phyloP scores from a whole-genome alignment of 2,329 filamentous ascomycete species.

The Alternaria alternata region DNA sequence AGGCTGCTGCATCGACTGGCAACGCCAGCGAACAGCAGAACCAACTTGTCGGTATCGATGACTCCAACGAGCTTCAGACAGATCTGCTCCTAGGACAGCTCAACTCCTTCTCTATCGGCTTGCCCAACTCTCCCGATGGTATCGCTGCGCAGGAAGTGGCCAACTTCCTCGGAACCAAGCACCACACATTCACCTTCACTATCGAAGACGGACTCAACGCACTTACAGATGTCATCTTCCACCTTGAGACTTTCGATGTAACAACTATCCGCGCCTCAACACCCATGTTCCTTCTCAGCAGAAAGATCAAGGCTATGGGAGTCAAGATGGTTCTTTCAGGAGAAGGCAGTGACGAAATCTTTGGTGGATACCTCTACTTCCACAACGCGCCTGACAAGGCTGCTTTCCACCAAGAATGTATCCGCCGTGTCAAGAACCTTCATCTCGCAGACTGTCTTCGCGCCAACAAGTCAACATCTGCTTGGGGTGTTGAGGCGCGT shows the following conservation, averaged over 20 bases:
- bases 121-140: conserved; percentile 91
- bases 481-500: conserved; percentile 96
- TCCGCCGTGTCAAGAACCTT: conserved; percentile 93
- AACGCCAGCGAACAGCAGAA: conserved; percentile 30
- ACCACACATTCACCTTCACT: conserved; percentile 98
- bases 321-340: conserved; percentile 99
- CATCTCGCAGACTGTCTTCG: conserved; percentile 95
- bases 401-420: conserved; percentile 94
- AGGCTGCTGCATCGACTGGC: conserved; percentile 46
- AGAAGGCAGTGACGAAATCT: conserved; percentile 97
- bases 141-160: conserved; percentile 91
- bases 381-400: conserved; percentile 89
- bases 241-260: conserved; percentile 97
- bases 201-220: conserved; percentile 97
- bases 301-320: conserved; percentile 99
- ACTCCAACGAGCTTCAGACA: conserved; percentile 86
- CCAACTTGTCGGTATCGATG: conserved; percentile 89
- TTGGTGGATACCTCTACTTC: conserved; percentile 98
- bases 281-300: conserved; percentile 95
- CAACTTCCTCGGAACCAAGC: conserved; percentile 95
- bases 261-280: conserved; percentile 98
- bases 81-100: conserved; percentile 92
- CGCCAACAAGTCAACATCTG: conserved; percentile 98
- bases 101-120: conserved; percentile 98
- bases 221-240: conserved; percentile 95